Base-by-base conservation (phyloP, 2,329 filamentous ascomycete species). In the Talaromyces atroroseus region DNA sequence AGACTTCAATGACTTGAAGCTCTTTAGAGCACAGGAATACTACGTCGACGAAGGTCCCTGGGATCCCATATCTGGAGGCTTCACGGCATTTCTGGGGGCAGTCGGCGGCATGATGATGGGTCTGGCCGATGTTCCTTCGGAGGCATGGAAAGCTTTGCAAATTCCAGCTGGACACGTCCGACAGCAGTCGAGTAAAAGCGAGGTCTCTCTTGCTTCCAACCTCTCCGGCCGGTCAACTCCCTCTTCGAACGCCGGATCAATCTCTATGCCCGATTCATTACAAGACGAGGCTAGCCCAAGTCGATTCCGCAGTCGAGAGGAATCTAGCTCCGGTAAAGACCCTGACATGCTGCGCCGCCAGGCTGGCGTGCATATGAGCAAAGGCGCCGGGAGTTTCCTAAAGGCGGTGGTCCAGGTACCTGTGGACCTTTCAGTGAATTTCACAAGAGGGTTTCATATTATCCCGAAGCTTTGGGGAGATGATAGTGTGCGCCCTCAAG, bases 371-470 rank as follows among this genome's bases (percentile, higher is more conserved):
- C 50, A 52, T 10, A 45, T 18, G 16, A 52, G 50, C 26, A 52
- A 52, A 52, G 50, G 50, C 50, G 10, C 23, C 26, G 50, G 50
- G n/a, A 38, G 50, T 34, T 21, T 52, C 14, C 12, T 52, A 20
- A 45, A 34, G 12, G 26, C 50, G 7, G 26, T 14, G 21, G 38
- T 32, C 2, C 32, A 52, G 40, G 26, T 26, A 34, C 50, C 50
- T 18, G 23, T 52, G 50, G 50, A 52, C 2, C 5, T 52, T 3
- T 52, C 40, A 12, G 50, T 96, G 36, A 88, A 88, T 0, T 74
- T 96, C 40, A 88, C 91, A 0, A 88, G 87, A 69, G 92, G 92
- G 0, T 95, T 96, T 68, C 87, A 92, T 66, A 96, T 96, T 64
- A 87, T 88, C 5, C 91, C 92, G 0, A 87, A 83, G 62, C 76